These are phyloP conservation scores for Rhodotorula sp. DNA, from an alignment of 1,284 basidiomycete genomes.

Conservation along the genomic window DNA sequence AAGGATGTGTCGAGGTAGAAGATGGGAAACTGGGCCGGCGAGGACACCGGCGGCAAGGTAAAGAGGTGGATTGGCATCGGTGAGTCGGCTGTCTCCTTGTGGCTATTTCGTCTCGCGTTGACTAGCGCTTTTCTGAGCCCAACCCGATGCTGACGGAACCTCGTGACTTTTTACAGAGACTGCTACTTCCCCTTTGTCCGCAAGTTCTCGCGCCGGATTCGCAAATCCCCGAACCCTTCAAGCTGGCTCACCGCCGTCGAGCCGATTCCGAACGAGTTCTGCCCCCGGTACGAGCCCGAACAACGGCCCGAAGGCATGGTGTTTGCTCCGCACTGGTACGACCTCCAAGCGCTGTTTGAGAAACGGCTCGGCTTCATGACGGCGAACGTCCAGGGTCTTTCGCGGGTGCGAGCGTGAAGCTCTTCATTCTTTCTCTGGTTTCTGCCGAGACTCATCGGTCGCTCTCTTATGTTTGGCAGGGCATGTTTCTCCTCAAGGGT, in stretches of 20 bases:
- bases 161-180: constrained; percentile 48
- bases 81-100: constrained; percentile 3
- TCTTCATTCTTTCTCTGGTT: neutral
- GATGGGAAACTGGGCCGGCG: constrained; percentile 5
- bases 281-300: constrained; percentile 49
- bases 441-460: neutral
- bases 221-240: constrained; percentile 44
- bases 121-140: neutral
- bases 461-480: constrained; percentile 54
- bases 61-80: constrained; percentile 27
- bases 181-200: constrained; percentile 79
- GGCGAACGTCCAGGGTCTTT: constrained; percentile 84
- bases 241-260: constrained; percentile 67
- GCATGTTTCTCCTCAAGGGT: constrained; percentile 73
- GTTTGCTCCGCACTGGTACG: constrained; percentile 92
- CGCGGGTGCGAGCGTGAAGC: constrained; percentile 58
- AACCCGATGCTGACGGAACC: neutral
- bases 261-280: constrained; percentile 78
- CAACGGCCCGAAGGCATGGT: constrained; percentile 70
- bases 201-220: constrained; percentile 68
- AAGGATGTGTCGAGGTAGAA: constrained; percentile 38
- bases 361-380: constrained; percentile 78
- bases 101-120: too few relatives aligned
- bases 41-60: constrained; percentile 9
- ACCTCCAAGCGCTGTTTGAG: constrained; percentile 76